phyloP scores from a whole-genome alignment of 805 yeast species.

The Ogataea wickerhamii region DNA sequence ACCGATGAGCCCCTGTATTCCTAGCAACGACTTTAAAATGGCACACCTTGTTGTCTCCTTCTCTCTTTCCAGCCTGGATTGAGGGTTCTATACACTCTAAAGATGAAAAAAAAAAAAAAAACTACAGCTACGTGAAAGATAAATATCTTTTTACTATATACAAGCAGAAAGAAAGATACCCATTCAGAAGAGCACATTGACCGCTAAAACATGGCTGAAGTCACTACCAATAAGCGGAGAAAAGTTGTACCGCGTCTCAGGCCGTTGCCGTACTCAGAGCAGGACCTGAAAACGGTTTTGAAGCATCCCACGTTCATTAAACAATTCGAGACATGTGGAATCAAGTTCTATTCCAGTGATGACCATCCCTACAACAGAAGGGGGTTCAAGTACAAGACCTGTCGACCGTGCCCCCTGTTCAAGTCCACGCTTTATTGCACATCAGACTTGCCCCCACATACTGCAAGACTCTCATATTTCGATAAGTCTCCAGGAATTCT shows the following conservation, averaged over 20 bases:
- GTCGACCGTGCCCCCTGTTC: slow-evolving; percentile 65
- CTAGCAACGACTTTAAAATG: no score
- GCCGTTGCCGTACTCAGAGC: slow-evolving; percentile 32
- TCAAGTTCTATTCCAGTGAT: slow-evolving; percentile 47
- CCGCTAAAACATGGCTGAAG: no score
- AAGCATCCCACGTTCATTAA: slow-evolving; percentile 21
- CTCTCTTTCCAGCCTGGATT: no score
- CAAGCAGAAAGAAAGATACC: no score
- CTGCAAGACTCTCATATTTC: slow-evolving; percentile 54
- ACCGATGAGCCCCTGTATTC: no score
- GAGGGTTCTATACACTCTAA: no score
- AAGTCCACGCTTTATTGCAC: slow-evolving; percentile 59
- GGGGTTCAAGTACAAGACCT: slow-evolving; percentile 77
- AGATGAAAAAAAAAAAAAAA: no score
- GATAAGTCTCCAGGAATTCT: slow-evolving; percentile 65
- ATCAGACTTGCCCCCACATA: slow-evolving; percentile 68
- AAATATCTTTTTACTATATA: no score
- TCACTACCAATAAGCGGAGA: slow-evolving; percentile 1
- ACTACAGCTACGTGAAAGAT: no score
- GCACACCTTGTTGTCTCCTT: no score
- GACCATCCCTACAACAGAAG: slow-evolving; percentile 78
- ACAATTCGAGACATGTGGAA: slow-evolving; percentile 8
- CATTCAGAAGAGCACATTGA: no score
- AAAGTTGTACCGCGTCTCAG: slow-evolving; percentile 29
- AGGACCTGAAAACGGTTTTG: slow-evolving; percentile 24